Conservation (phyloP, 495 filamentous ascomycete species). For the Xylaria castorea region DNA sequence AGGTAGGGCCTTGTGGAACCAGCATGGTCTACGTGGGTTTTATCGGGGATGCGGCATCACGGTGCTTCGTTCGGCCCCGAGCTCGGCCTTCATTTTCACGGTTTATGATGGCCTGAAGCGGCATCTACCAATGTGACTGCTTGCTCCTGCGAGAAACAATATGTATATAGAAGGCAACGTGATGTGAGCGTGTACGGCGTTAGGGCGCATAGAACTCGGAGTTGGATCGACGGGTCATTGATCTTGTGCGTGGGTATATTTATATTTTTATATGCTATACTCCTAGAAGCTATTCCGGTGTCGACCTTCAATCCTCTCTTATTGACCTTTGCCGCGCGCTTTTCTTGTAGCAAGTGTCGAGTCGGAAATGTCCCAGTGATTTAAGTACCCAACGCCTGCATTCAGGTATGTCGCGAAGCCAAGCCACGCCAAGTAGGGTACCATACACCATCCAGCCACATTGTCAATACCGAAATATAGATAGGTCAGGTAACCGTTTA, state of each 20-base stretch:
- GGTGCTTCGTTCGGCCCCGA: constrained; percentile 82
- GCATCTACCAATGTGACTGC: constrained; percentile 58
- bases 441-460: constrained; percentile 73
- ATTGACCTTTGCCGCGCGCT: constrained; percentile 25
- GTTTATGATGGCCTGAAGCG: constrained; percentile 84
- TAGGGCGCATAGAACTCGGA: constrained; percentile 25
- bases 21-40: constrained; percentile 81
- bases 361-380: constrained; percentile 70
- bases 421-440: constrained; percentile 83
- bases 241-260: constrained; percentile 5
- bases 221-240: constrained; percentile 4
- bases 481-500: constrained; percentile 72
- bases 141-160: constrained; percentile 25
- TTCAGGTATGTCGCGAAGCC: constrained; percentile 83
- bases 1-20: constrained; percentile 72
- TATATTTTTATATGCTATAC: constrained; percentile 17
- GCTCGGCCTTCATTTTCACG: constrained; percentile 96
- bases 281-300: constrained; percentile 4
- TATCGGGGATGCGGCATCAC: constrained; percentile 97
- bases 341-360: constrained; percentile 36
- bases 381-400: constrained; percentile 74
- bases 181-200: constrained; percentile 31
- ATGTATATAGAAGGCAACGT: constrained; percentile 31
- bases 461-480: constrained; percentile 76
- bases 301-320: not conserved